Evolutionary conservation across 2,329 filamentous ascomycete genomes (phyloP).

Genomic region (Capronia americana): DNA sequence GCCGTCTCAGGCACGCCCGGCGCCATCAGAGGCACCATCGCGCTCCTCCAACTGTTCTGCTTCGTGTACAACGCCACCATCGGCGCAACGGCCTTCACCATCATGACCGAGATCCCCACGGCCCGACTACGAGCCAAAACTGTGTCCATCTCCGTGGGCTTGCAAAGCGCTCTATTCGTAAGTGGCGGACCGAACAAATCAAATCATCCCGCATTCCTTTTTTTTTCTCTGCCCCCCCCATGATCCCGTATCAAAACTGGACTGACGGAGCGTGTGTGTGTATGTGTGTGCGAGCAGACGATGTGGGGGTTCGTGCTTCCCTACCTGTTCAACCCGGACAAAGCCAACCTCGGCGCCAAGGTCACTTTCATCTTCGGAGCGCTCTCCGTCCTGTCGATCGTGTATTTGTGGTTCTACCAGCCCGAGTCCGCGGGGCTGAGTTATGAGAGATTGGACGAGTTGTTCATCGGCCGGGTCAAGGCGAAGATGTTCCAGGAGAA

Average conservation of each 20-base stretch:
- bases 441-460: conserved; percentile 44
- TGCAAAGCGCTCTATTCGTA: conserved; percentile 30
- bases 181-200: background rate
- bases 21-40: conserved; percentile 34
- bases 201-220: no score
- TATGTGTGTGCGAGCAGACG: conserved; percentile 1
- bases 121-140: conserved; percentile 51
- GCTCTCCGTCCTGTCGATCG: conserved; percentile 39
- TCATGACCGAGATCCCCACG: conserved; percentile 50
- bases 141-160: conserved; percentile 23
- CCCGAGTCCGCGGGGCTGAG: conserved; percentile 47
- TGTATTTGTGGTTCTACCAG: conserved; percentile 45
- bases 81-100: conserved; percentile 49
- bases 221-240: background rate
- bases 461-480: conserved; percentile 42
- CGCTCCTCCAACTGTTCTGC: conserved; percentile 50
- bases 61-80: conserved; percentile 52
- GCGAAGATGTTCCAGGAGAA: conserved; percentile 39
- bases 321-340: conserved; percentile 45
- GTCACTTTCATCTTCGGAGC: conserved; percentile 51
- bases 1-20: conserved; percentile 36
- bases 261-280: no score
- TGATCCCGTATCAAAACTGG: background rate
- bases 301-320: conserved; percentile 50
- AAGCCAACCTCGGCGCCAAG: conserved; percentile 50